These are phyloP conservation scores for Baudoinia panamericana DNA, from an alignment of 495 filamentous ascomycete genomes.

Conservation along the genomic window DNA sequence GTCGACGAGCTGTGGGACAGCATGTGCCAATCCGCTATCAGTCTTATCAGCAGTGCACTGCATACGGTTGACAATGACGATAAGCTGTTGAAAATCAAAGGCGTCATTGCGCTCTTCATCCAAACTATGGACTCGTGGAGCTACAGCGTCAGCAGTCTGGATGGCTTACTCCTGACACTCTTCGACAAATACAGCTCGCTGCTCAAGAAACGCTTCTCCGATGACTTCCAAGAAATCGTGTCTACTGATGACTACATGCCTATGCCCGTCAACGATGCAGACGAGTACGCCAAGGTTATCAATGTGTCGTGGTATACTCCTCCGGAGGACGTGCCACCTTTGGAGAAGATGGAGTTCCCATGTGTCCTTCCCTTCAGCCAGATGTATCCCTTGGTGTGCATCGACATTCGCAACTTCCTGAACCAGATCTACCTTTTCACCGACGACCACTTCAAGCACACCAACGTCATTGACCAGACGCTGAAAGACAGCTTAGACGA, in stretches of 20 bases:
- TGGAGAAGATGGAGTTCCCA: constrained; percentile 65
- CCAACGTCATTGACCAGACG: constrained; percentile 76
- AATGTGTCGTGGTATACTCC: constrained; percentile 78
- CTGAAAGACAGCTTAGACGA: constrained; percentile 77
- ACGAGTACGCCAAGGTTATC: constrained; percentile 90
- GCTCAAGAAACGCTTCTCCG: constrained; percentile 79
- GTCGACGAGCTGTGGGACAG: constrained; percentile 98
- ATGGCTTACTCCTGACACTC: constrained; percentile 67
- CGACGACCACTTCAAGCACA: constrained; percentile 83
- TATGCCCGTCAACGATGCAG: constrained; percentile 80
- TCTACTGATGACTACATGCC: constrained; percentile 98
- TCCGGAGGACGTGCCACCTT: constrained; percentile 49
- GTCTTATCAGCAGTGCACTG: constrained; percentile 63
- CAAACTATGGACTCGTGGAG: constrained; percentile 95
- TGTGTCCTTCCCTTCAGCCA: constrained; percentile 92
- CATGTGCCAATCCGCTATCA: constrained; percentile 80
- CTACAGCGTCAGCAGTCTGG: constrained; percentile 68
- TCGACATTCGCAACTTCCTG: constrained; percentile 89
- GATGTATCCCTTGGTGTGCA: constrained; percentile 97
- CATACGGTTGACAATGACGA: constrained; percentile 70
- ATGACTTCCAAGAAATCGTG: constrained; percentile 92
- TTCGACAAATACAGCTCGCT: constrained; percentile 89
- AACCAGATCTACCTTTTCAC: constrained; percentile 95
- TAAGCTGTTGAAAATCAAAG: constrained; percentile 78
- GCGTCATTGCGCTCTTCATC: constrained; percentile 83